Evolutionary conservation across 2,329 filamentous ascomycete genomes (phyloP).

Genomic region (Canariomyces notabilis): DNA sequence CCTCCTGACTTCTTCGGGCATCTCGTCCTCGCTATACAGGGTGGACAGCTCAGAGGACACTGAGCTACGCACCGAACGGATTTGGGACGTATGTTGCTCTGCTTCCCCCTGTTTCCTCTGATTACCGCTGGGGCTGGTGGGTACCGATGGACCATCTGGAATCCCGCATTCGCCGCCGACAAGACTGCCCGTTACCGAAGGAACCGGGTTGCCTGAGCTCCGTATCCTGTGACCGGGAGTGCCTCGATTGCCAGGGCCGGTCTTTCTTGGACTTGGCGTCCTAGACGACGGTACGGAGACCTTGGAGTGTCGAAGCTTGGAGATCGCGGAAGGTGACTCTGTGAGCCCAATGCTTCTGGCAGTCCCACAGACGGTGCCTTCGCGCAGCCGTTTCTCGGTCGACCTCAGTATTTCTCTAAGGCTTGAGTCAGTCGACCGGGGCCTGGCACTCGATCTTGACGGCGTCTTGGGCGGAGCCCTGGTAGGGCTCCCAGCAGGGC

Average conservation of each 20-base stretch:
- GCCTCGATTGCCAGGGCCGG: constrained; percentile 3
- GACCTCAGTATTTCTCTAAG: constrained; percentile 47
- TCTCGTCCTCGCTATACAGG: constrained; percentile 51
- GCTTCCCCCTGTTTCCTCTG: constrained; percentile 11
- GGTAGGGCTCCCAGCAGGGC: constrained; percentile 6
- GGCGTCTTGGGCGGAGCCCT: constrained; percentile 21
- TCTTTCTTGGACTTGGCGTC: constrained; percentile 30
- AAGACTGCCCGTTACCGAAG: constrained; percentile 40
- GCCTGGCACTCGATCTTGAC: constrained; percentile 22
- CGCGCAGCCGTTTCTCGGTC: constrained; percentile 47
- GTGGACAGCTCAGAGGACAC: constrained; percentile 52
- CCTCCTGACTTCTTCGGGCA: constrained; percentile 32
- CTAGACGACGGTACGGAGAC: constrained; percentile 2
- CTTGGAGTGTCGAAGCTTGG: neutral
- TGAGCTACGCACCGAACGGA: constrained; percentile 38
- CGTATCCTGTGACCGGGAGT: constrained; percentile 26
- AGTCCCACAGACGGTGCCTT: constrained; percentile 13
- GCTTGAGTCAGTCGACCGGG: constrained; percentile 42
- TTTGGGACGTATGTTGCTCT: constrained; percentile 10
- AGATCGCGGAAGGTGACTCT: constrained; percentile 13
- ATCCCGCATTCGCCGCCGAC: constrained; percentile 34
- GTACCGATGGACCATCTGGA: constrained; percentile 32
- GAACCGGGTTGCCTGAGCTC: constrained; percentile 31
- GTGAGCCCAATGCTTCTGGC: constrained; percentile 26
- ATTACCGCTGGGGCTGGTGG: constrained; percentile 41